Base-by-base conservation (phyloP, 2,329 filamentous ascomycete genomes). In the Claviceps capensis region DNA sequence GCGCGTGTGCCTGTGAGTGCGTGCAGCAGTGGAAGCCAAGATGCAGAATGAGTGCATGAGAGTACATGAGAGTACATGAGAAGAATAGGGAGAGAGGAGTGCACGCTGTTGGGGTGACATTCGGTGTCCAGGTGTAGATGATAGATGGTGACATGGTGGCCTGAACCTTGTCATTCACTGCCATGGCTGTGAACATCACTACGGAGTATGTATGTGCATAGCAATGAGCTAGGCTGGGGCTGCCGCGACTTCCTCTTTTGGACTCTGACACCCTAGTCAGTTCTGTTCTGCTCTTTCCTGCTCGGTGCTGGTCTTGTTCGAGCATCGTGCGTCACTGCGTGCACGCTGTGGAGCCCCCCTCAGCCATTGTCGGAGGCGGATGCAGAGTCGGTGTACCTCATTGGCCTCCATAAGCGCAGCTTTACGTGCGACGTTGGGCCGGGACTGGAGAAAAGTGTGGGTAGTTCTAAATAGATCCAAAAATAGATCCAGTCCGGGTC, bases 381-480 rank as follows among this genome's bases (percentile, higher is more conserved):
- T 36, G 16, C 36, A 17, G 42, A 22, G 48, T 17, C 42, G 7
- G 37, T 45, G 16, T 47, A 41, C 22, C 19, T 42, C 23, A 54
- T 74, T 74, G 72, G 72, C 59, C 62, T 62, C 62, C 68, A 62
- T 72, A 73, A 74, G 72, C 72, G 71, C 72, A 74, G 62, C 58
- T 55, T 59, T 58, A 43, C 19, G 42, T 44, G 62, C 50, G 6
- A 44, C 5, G 11, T 11, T 14, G 37, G n/a, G 37, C 30, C 30
- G 30, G 30, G 30, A 19, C n/a, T 22, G 40, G 30, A 42, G n/a
- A 19, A 41, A 42, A 42, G 17, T 22, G 40, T 42, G 40, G 58
- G 58, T 60, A 61, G 61, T 65, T 59, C 65, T 68, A 67, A 67
- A 68, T 68, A 68, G 66, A 59, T 67, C 67, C 65, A 68, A 68